Evolutionary conservation across 495 filamentous ascomycete species (phyloP), one percentile per base, ranked within the genome.

Genomic region (Chaetomium tenue): DNA sequence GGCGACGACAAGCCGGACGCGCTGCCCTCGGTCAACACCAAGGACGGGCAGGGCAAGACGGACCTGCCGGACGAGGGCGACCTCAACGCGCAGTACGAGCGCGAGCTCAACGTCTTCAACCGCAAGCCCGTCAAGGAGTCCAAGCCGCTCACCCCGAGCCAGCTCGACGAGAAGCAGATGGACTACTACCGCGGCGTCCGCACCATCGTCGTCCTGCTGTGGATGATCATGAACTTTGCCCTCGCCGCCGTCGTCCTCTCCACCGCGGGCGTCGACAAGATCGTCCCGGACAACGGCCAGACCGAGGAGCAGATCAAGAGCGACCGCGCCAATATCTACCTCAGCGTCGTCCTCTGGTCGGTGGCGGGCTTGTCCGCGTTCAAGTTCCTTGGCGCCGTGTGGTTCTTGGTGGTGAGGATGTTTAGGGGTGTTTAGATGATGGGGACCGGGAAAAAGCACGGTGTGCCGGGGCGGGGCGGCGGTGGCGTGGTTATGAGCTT

Each of bases 151-250:
- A 79, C 85, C 23, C 79, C 85, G 15, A 83, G 88, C 6, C 80
- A 84, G 58, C 74, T 80, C 56, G 76, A 80, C 50, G 92, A 97
- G 70, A 89, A 89, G 69, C 94, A 99, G 78, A 92, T 96, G 78
- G 94, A 98, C 75, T 99, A 98, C 74, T 99, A 99, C 82, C 92
- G 93, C 71, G 94, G 93, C 48, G 96, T 99, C 73, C 85, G 95
- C 54, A 92, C 89, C 60, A 84, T 90, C 16, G 92, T 96, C 70
- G 95, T 99, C 60, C 80, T 99, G 58, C 84, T 88, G 61, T 99
- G 95, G 95, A 94, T 99, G 78, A 92, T 97, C 71, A 93, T 87
- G 68, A 99, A 99, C 76, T 90, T 98, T 71, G 92, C 87, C 12
- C 87, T 99, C 6, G 84, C 82, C 5, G 94, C 94, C 0, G 84